A percentile compares a stretch with the other conserved stretches of the same genome.
These are phyloP conservation scores for Lepidium didymum DNA, from an alignment of 345 rosid genomes.

Conservation along the genomic window DNA sequence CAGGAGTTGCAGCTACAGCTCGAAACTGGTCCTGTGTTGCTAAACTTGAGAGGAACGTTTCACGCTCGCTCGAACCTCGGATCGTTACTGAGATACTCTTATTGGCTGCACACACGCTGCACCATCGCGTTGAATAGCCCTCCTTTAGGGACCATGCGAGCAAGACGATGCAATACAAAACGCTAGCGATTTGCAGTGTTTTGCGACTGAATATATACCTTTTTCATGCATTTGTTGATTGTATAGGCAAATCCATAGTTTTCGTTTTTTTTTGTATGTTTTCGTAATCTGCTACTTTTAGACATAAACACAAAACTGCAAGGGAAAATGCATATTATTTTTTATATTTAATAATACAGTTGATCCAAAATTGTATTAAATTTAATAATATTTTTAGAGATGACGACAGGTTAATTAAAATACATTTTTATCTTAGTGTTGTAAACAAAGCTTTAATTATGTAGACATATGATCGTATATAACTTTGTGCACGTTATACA, in stretches of 20 bases:
- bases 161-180: conserved; percentile 53
- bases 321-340: background rate
- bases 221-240: background rate
- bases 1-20: conserved; percentile 46
- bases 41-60: conserved; percentile 57
- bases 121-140: conserved; percentile 48
- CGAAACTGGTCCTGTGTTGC: conserved; percentile 39
- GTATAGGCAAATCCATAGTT: background rate
- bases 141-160: conserved; percentile 61
- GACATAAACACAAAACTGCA: conserved; percentile 3
- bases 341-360: background rate
- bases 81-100: conserved; percentile 57
- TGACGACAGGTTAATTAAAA: background rate
- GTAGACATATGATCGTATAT: background rate
- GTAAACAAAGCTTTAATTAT: background rate
- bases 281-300: background rate
- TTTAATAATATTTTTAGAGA: background rate
- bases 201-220: background rate
- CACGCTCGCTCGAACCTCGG: conserved; percentile 63
- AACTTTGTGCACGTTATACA: conserved; percentile 13
- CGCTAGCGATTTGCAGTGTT: conserved; percentile 29
- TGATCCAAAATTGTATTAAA: background rate
- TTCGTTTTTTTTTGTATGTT: background rate
- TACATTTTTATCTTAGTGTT: background rate
- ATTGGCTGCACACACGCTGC: conserved; percentile 59